These are phyloP conservation scores for Colletotrichum sublineola DNA, from an alignment of 2,329 filamentous ascomycete species.

Conservation along the genomic window DNA sequence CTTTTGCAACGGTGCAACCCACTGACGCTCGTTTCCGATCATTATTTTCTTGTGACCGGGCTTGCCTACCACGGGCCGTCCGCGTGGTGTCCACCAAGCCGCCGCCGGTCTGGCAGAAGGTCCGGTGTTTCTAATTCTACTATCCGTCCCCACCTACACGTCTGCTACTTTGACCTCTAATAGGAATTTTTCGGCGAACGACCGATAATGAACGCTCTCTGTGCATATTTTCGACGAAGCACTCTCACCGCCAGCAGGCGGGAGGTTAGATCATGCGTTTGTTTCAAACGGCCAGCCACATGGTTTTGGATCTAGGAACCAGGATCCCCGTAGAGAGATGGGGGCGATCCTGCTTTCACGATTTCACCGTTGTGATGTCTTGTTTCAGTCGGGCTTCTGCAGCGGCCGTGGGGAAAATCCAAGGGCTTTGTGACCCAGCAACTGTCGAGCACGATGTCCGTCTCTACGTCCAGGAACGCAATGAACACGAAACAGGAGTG, in stretches of 20 bases:
- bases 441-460: not conserved
- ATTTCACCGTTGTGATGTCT: not conserved
- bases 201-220: not conserved
- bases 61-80: slow-evolving; percentile 11
- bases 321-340: not conserved
- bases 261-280: slow-evolving; percentile 2
- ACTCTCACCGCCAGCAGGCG: slow-evolving; percentile 12
- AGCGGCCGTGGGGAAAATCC: not conserved
- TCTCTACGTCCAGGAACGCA: slow-evolving; percentile 1
- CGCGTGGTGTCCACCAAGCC: slow-evolving; percentile 2
- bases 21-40: slow-evolving; percentile 10
- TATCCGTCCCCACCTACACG: not conserved
- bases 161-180: not conserved
- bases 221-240: not conserved
- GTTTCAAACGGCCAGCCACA: slow-evolving; percentile 1
- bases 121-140: slow-evolving; percentile 22
- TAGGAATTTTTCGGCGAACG: not conserved
- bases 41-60: not conserved
- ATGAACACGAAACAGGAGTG: not conserved
- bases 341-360: slow-evolving; percentile 18
- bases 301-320: not conserved
- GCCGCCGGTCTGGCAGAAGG: slow-evolving; percentile 10
- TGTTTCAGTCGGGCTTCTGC: slow-evolving; percentile 21
- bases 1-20: slow-evolving; percentile 22
- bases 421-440: slow-evolving; percentile 5